Base-by-base conservation (phyloP, 805 yeast species). In the Candida easanensis region DNA sequence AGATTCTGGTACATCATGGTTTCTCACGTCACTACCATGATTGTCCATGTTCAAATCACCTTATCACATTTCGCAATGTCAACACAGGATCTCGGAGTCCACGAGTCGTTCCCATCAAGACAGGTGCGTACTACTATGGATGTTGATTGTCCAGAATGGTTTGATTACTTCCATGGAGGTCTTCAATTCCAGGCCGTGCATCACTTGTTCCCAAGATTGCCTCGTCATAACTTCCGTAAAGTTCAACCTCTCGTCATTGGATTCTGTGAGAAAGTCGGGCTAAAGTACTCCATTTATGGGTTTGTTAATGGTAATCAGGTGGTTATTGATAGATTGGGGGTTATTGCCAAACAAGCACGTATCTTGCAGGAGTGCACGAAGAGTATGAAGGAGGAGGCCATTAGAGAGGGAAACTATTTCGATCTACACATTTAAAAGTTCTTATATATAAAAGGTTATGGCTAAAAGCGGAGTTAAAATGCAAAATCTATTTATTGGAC, bases 81-180 rank as follows among this genome's bases (percentile, higher is more conserved):
- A 1, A 89, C 96, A 0, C 74, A 93, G 5, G 95, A 88, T 57
- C 66, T 88, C 15, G 96, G 96, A 1, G 75, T 79, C 8, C 74
- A 82, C 33, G 97, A 88, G 61, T 74, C 88, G 7, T 88, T 88
- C 57, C 77, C 82, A 0, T 81, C 84, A 47, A 74, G 93, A 50
- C 96, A 88, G 64, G 59, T 88, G 3, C 73, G 97, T 54, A 89
- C 97, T 2, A 88, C 96, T 3, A 89, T 88, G 96, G 97, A 88
- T 60, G 96, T 88, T 26, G 91, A 84, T 54, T 88, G 97, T 67
- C 96, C 97, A 3, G 82, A 77, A 49, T 88, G 96, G 96, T 71
- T 88, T 38, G 97, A 88, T 61, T 89, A 79, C 55, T 71, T 88
- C 57, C 97, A 88, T 58, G 97, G 97, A 8, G 97, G 97, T 0